These are phyloP conservation scores for Aspergillus novofumigatus DNA, from an alignment of 2,329 filamentous ascomycete genomes.

Conservation along the genomic window DNA sequence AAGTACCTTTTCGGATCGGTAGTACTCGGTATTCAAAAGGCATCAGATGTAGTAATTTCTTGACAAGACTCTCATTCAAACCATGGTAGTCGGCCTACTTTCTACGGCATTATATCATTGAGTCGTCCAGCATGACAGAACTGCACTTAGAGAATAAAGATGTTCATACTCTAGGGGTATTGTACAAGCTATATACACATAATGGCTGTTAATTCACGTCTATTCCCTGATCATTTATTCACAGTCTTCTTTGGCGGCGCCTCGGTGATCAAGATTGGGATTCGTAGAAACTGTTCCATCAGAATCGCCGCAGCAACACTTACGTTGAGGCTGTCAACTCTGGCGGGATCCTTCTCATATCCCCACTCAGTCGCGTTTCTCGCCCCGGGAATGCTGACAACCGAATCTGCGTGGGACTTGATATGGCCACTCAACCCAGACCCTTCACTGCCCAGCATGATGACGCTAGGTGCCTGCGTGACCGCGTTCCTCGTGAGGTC, in stretches of 20 bases:
- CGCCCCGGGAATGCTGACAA: slow-evolving; percentile 59
- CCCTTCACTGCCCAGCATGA: slow-evolving; percentile 81
- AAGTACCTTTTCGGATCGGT: neutral
- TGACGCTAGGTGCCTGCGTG: slow-evolving; percentile 61
- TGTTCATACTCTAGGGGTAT: neutral
- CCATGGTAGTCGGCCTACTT: neutral
- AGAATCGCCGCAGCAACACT: slow-evolving; percentile 80
- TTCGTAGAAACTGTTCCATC: slow-evolving; percentile 38
- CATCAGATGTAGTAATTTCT: neutral
- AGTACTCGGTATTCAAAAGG: neutral
- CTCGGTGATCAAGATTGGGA: slow-evolving; percentile 26
- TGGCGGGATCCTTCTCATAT: slow-evolving; percentile 37
- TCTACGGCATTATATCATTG: neutral
- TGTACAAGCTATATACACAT: neutral
- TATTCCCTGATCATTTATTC: neutral
- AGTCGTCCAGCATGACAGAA: neutral
- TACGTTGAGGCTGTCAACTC: slow-evolving; percentile 89
- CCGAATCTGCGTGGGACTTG: slow-evolving; percentile 60
- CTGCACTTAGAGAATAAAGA: neutral
- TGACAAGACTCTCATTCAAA: neutral
- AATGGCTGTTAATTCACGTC: neutral
- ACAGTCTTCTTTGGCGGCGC: slow-evolving; percentile 13
- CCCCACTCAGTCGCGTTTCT: slow-evolving; percentile 40
- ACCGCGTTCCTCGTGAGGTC: slow-evolving; percentile 35
- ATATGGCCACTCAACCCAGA: slow-evolving; percentile 65